These are phyloP conservation scores for Pterulicium gracile DNA, from an alignment of 1,284 basidiomycete species.

Conservation along the genomic window DNA sequence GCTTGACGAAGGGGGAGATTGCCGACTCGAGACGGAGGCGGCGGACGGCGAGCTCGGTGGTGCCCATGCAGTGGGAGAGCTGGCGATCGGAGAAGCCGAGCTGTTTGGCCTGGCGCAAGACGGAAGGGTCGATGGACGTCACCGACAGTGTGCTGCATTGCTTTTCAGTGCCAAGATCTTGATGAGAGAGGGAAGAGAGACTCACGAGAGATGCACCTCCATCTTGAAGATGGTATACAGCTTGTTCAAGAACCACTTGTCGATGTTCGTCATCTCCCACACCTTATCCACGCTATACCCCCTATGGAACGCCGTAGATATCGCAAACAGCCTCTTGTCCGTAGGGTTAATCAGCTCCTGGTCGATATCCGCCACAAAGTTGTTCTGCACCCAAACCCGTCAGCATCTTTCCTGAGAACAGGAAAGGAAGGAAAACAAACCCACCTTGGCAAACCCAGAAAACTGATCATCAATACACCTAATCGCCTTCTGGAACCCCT, in stretches of 20 bases:
- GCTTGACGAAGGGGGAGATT: constrained; percentile 92
- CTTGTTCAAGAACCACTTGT: constrained; percentile 71
- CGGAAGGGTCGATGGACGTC: constrained; percentile 51
- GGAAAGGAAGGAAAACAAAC: constrained; percentile 10
- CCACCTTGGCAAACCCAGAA: constrained; percentile 81
- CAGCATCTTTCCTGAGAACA: neutral
- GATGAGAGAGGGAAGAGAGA: neutral
- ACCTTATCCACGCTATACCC: constrained; percentile 70
- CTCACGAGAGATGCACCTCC: constrained; percentile 20
- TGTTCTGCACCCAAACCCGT: constrained; percentile 43
- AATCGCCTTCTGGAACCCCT: constrained; percentile 97
- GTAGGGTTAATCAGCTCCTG: constrained; percentile 52
- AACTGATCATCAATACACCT: constrained; percentile 94
- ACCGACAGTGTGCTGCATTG: constrained; percentile 51
- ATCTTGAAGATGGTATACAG: constrained; percentile 51
- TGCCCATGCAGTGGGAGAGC: constrained; percentile 71
- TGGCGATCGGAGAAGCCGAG: constrained; percentile 94
- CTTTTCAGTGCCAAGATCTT: neutral
- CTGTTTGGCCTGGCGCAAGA: constrained; percentile 85
- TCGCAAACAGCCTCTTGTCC: constrained; percentile 56
- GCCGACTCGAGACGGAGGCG: constrained; percentile 76
- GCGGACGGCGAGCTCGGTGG: constrained; percentile 85
- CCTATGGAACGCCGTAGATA: constrained; percentile 47
- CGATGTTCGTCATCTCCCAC: constrained; percentile 68
- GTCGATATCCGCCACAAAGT: constrained; percentile 32